Conservation (phyloP, 495 filamentous ascomycete genomes). For the Annulohypoxylon nitens region DNA sequence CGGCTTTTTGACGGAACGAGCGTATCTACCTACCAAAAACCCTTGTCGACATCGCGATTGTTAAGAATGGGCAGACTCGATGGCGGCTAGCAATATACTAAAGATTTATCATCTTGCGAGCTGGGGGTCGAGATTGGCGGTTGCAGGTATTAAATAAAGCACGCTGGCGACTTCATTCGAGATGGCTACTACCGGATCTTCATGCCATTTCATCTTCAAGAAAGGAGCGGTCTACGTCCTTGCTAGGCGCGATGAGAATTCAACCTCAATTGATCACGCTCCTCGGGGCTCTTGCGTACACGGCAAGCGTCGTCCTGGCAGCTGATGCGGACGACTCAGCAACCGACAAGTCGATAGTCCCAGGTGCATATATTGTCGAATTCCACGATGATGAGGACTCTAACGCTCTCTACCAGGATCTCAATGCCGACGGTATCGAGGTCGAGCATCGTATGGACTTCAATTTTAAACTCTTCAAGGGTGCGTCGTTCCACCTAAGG, state of each 20-base stretch:
- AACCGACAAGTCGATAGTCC: conserved; percentile 7
- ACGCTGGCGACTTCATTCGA: not conserved
- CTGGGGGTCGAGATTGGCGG: not conserved
- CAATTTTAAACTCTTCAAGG: conserved; percentile 2
- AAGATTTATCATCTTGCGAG: not conserved
- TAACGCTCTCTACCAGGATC: not conserved
- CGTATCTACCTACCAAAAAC: not conserved
- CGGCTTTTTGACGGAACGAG: conserved; percentile 13
- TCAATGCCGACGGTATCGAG: not conserved
- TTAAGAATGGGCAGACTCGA: not conserved
- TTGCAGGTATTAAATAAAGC: not conserved
- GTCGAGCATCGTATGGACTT: conserved; percentile 9
- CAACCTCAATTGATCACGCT: not conserved
- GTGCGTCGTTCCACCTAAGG: not conserved
- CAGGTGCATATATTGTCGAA: conserved; percentile 9
- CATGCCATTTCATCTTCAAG: not conserved
- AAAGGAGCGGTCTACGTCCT: not conserved
- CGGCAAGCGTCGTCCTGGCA: not conserved
- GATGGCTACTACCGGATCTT: not conserved
- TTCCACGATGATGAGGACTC: not conserved
- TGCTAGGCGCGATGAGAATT: conserved; percentile 2
- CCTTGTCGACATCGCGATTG: conserved; percentile 6
- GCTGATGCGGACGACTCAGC: not conserved
- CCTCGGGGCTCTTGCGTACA: not conserved
- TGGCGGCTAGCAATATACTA: not conserved